A percentile compares a stretch with the other conserved stretches of the same genome.
These are phyloP conservation scores for Alternaria sp. DNA, from an alignment of 2,329 filamentous ascomycete species.

Conservation along the genomic window DNA sequence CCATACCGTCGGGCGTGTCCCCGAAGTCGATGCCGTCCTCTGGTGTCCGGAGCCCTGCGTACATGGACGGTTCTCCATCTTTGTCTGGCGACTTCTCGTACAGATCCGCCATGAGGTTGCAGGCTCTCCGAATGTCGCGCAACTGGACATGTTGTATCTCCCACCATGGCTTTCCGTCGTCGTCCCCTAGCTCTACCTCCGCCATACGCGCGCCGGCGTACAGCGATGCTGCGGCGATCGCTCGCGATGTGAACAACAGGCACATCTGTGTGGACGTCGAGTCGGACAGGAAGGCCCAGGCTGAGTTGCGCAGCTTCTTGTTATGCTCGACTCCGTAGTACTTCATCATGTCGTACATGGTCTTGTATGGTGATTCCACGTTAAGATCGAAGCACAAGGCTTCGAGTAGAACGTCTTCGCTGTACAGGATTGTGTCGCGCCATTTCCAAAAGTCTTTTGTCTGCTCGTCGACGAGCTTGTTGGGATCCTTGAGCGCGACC, in stretches of 20 bases:
- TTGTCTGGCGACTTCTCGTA: slow-evolving; percentile 53
- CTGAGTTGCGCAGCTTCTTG: slow-evolving; percentile 80
- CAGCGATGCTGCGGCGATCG: slow-evolving; percentile 83
- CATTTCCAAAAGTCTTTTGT: slow-evolving; percentile 98
- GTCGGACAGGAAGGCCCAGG: slow-evolving; percentile 95
- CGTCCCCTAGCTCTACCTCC: slow-evolving; percentile 73
- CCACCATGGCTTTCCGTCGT: slow-evolving; percentile 86
- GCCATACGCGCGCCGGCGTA: slow-evolving; percentile 85
- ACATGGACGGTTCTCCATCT: slow-evolving; percentile 53
- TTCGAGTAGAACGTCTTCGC: slow-evolving; percentile 92
- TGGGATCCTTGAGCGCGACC: slow-evolving; percentile 91
- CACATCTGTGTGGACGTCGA: slow-evolving; percentile 84
- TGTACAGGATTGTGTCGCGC: slow-evolving; percentile 90
- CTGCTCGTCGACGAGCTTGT: slow-evolving; percentile 91
- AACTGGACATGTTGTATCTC: slow-evolving; percentile 74
- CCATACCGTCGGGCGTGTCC: slow-evolving; percentile 39
- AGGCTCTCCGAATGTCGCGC: slow-evolving; percentile 72
- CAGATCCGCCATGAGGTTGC: slow-evolving; percentile 72
- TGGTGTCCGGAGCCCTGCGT: slow-evolving; percentile 53
- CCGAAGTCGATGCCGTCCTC: slow-evolving; percentile 46
- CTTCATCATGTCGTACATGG: slow-evolving; percentile 80
- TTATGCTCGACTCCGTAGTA: slow-evolving; percentile 78
- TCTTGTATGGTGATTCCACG: slow-evolving; percentile 84
- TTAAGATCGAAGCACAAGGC: slow-evolving; percentile 92
- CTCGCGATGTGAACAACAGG: slow-evolving; percentile 77